Evolutionary conservation across 176 grass and related monocot genomes (phyloP).

Genomic region (sorghum (Sorghum bicolor)): Sorghum_bicolor_NCBIv3 NC_012879.2:17600001-17600500

Average conservation of each 20-base stretch:
- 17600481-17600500: constrained; percentile 65
- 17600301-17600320: background rate
- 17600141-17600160: background rate
- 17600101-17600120: background rate
- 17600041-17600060: background rate
- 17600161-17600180: background rate
- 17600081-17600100: background rate
- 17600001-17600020: background rate
- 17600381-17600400: constrained; percentile 11
- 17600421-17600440: background rate
- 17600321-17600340: background rate
- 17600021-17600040: background rate
- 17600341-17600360: background rate
- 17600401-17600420: background rate
- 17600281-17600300: background rate
- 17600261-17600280: background rate
- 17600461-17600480: constrained; percentile 25
- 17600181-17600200: background rate
- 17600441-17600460: background rate
- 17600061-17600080: background rate
- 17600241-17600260: background rate
- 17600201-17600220: background rate
- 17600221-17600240: background rate
- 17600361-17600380: background rate
- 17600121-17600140: background rate